phyloP scores from a whole-genome alignment of 164 flowering plant genomes.

The Nelumbo lutea region DNA sequence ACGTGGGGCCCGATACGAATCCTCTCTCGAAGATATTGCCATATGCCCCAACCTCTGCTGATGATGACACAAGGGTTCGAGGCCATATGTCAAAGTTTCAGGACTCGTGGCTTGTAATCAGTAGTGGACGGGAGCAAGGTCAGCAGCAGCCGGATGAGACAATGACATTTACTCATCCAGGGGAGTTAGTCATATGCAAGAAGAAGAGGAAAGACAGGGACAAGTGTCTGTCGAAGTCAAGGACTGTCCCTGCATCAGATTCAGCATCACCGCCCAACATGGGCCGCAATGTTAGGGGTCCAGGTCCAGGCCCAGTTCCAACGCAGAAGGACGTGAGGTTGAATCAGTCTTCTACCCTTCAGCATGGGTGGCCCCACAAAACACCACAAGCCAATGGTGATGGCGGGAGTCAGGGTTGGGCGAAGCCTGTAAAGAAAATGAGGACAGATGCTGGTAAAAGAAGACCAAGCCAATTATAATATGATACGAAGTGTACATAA shows the following conservation, averaged over 20 bases:
- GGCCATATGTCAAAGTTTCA: constrained; percentile 28
- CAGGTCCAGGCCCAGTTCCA: constrained; percentile 16
- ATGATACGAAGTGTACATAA: constrained; percentile 26
- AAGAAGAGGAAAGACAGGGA: constrained; percentile 95
- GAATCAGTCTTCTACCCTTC: constrained; percentile 29
- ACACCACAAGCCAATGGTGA: constrained; percentile 36
- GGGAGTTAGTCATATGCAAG: constrained; percentile 93
- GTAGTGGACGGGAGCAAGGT: constrained; percentile 38
- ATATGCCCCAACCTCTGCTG: constrained; percentile 25
- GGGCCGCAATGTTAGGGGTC: constrained; percentile 31
- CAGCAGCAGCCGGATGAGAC: constrained; percentile 52
- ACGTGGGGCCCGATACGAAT: constrained; percentile 40
- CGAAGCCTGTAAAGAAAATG: constrained; percentile 90
- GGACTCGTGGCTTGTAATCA: constrained; percentile 51
- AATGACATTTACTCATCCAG: constrained; percentile 72
- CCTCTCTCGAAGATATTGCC: constrained; percentile 43
- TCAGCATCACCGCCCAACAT: constrained; percentile 43
- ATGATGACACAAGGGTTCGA: constrained; percentile 40
- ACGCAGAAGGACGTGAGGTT: constrained; percentile 30
- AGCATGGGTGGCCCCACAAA: constrained; percentile 48
- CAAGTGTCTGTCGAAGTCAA: constrained; percentile 47
- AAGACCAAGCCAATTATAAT: constrained; percentile 79
- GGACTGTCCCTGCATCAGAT: constrained; percentile 49
- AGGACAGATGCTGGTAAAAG: constrained; percentile 89
- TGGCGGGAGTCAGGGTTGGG: constrained; percentile 64